Base-by-base conservation (phyloP, 768 basidiomycete species). In the Mycena kentingensis region DNA sequence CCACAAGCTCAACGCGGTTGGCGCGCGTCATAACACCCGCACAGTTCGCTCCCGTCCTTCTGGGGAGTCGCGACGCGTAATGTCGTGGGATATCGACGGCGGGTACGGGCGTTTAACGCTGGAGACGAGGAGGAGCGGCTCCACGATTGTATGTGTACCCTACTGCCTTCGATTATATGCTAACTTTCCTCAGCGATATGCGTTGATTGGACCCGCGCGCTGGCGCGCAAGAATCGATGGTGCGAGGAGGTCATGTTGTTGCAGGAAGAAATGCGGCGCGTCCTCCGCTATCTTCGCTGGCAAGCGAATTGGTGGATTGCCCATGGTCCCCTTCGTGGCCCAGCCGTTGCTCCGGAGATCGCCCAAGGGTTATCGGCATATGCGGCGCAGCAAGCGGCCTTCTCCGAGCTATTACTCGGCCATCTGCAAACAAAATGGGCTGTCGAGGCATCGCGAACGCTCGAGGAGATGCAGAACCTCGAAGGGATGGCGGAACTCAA, bases 251-350 rank as follows among this genome's bases (percentile, higher is more conserved):
- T 58, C 29, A 46, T 49, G n/a, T 29, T 57, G 12, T 35, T 52
- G 3, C 41, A 57, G n/a, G 55, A 57, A 16, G 55, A 57, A 19
- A 57, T 57, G 51, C 46, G 55, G 15, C 45, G 55, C 5, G 25
- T 28, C n/a, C 41, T 48, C 1, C 28, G 26, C 27, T 55, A 18
- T 22, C 41, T 55, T 4, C 43, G 34, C 8, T 55, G 53, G 47
- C 53, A 25, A 2, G 48, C 53, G 1, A 12, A 44, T 19, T 46
- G 43, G 53, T 56, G 55, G 49, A 19, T 8, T 5, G 41, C 13
- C 13, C 41, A 42, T 5, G 41, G 7, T 24, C 21, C 11, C 37
- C 8, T 15, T 39, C 37, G 37, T 22, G 8, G 11, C 21, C 19
- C 37, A 10, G 10, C 18, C 8, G 18, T 19, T 10, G 10, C 37